Percentiles rank a stretch among this genome's conserved stretches.
Conservation (phyloP, 225 moss, liverwort and hornwort genomes). For the Neckera pumila region DNA sequence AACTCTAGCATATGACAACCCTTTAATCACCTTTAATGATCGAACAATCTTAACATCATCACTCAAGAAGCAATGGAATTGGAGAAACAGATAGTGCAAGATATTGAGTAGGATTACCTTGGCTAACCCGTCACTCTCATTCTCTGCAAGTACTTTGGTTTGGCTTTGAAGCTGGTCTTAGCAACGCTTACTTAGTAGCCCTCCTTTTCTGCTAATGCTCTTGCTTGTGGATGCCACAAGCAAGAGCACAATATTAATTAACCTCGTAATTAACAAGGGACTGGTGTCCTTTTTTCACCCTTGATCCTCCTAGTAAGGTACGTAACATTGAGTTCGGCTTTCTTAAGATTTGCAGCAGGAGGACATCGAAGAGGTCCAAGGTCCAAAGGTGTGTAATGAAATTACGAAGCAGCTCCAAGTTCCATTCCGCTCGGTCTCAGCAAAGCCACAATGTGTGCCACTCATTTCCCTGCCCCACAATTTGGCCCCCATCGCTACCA, state of each 20-base stretch:
- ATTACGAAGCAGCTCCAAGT: not conserved
- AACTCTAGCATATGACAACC: not conserved
- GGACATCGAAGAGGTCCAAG: not conserved
- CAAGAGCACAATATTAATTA: not conserved
- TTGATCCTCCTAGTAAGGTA: not conserved
- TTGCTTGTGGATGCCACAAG: not conserved
- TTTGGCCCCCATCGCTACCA: not conserved
- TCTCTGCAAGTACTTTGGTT: not conserved
- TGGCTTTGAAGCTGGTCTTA: not conserved
- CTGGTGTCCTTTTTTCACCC: not conserved
- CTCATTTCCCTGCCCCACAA: not conserved
- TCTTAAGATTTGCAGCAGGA: not conserved
- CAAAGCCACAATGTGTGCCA: not conserved
- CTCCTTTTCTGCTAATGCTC: not conserved
- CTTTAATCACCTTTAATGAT: not conserved
- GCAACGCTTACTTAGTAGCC: not conserved
- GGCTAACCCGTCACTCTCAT: not conserved
- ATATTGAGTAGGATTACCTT: not conserved
- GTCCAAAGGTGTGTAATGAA: not conserved
- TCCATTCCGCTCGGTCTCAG: not conserved
- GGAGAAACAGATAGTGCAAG: not conserved
- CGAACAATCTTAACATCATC: not conserved
- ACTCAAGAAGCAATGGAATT: not conserved
- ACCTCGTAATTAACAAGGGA: not conserved
- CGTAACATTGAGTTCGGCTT: not conserved